phyloP scores from a whole-genome alignment of 257 asterid species.

The Voacanga thouarsii region DNA sequence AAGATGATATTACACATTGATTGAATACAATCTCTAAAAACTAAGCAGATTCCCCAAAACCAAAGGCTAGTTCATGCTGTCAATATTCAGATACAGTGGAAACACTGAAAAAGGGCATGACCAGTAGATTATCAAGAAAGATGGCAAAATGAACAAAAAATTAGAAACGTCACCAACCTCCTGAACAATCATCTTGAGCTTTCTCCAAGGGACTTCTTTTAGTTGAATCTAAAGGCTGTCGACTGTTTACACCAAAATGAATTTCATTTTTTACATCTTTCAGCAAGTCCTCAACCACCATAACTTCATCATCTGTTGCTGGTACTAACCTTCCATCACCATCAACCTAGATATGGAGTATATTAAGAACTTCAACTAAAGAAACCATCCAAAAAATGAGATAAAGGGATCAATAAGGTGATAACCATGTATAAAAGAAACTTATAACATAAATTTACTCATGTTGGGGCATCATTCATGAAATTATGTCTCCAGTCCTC shows the following conservation, averaged over 20 bases:
- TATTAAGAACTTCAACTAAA: background rate
- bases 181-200: conserved; percentile 33
- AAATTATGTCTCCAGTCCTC: background rate
- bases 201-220: conserved; percentile 24
- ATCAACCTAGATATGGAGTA: conserved; percentile 57
- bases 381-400: background rate
- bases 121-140: background rate
- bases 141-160: background rate
- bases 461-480: too few relatives aligned
- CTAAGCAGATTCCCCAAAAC: background rate
- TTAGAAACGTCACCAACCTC: conserved; percentile 35
- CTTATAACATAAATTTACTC: too few relatives aligned
- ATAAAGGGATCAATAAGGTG: background rate
- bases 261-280: conserved; percentile 53
- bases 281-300: conserved; percentile 71
- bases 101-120: background rate
- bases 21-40: background rate
- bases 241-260: conserved; percentile 26
- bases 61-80: background rate
- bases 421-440: background rate
- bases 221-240: conserved; percentile 35
- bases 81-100: background rate
- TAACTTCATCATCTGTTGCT: conserved; percentile 89
- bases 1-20: background rate
- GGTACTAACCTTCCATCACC: conserved; percentile 89